Conservation (phyloP, 306 rosid genomes). For the Hylodesmum podocarpum region DNA sequence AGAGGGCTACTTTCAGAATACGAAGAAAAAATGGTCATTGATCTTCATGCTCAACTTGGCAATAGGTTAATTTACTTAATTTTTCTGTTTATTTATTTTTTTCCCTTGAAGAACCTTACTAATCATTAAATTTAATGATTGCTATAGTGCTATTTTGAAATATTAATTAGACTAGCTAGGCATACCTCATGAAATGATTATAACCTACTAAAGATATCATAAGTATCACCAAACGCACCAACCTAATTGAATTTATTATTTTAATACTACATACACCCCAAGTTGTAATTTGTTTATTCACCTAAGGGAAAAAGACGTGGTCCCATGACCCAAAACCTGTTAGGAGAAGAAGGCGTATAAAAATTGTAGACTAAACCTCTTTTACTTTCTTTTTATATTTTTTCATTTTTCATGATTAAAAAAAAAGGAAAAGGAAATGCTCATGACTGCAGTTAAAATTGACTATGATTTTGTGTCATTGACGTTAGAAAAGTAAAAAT, state of each 20-base stretch:
- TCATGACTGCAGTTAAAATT: constrained; percentile 26
- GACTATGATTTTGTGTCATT: neutral
- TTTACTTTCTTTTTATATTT: neutral
- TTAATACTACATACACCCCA: constrained; percentile 5
- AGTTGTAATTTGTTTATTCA: constrained; percentile 28
- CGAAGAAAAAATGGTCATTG: constrained; percentile 90
- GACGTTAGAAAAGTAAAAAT: constrained; percentile 13
- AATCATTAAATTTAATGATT: constrained; percentile 1
- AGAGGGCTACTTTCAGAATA: constrained; percentile 83
- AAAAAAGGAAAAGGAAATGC: neutral
- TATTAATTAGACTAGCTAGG: neutral
- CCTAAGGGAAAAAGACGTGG: neutral
- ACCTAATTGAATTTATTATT: constrained; percentile 11
- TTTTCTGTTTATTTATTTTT: constrained; percentile 26
- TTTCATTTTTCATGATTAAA: neutral
- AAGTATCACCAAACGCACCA: constrained; percentile 23
- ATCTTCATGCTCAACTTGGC: constrained; percentile 94
- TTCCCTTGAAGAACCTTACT: neutral
- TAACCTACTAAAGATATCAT: constrained; percentile 7
- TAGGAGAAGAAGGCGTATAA: constrained; percentile 10
- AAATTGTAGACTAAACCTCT: neutral
- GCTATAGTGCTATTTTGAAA: neutral
- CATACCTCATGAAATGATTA: constrained; percentile 10
- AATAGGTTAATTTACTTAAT: constrained; percentile 56
- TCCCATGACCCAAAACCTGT: constrained; percentile 10